phyloP scores from a whole-genome alignment of 192 early-diverging fungal genomes.

The Coemansia sp. region DNA sequence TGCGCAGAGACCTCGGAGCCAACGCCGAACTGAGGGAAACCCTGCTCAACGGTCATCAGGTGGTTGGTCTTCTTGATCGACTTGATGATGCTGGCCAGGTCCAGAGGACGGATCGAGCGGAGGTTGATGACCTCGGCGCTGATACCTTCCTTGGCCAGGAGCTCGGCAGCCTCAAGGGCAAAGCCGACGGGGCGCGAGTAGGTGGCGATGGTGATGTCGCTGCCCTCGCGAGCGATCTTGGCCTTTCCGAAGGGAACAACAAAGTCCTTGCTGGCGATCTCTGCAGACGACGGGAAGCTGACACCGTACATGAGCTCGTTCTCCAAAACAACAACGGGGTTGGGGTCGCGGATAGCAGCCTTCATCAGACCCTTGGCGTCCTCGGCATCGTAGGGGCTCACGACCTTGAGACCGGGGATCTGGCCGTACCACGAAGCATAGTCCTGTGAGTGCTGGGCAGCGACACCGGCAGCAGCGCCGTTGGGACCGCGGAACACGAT shows the following conservation, averaged over 20 bases:
- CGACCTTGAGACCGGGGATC: constrained; percentile 96
- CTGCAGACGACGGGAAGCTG: constrained; percentile 80
- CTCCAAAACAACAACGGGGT: constrained; percentile 95
- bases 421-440: constrained; percentile 98
- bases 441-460: constrained; percentile 98
- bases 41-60: constrained; percentile 92
- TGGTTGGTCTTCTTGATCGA: constrained; percentile 98
- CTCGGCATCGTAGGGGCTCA: constrained; percentile 93
- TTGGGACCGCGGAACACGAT: constrained; percentile 99
- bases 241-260: constrained; percentile 94
- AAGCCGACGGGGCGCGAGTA: constrained; percentile 89
- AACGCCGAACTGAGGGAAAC: constrained; percentile 92
- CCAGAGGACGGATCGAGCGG: constrained; percentile 94
- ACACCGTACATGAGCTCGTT: constrained; percentile 98
- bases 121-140: constrained; percentile 95
- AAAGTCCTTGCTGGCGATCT: constrained; percentile 77
- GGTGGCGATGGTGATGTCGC: constrained; percentile 90
- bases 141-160: constrained; percentile 78
- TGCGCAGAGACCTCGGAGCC: constrained; percentile 94
- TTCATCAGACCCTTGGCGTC: constrained; percentile 97
- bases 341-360: constrained; percentile 96
- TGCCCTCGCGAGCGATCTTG: constrained; percentile 79
- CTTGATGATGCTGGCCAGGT: constrained; percentile 86
- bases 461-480: constrained; percentile 96
- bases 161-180: constrained; percentile 82